Evolutionary conservation across 2,329 filamentous ascomycete genomes (phyloP).

Genomic region (Neopestalotiopsis clavispora): DNA sequence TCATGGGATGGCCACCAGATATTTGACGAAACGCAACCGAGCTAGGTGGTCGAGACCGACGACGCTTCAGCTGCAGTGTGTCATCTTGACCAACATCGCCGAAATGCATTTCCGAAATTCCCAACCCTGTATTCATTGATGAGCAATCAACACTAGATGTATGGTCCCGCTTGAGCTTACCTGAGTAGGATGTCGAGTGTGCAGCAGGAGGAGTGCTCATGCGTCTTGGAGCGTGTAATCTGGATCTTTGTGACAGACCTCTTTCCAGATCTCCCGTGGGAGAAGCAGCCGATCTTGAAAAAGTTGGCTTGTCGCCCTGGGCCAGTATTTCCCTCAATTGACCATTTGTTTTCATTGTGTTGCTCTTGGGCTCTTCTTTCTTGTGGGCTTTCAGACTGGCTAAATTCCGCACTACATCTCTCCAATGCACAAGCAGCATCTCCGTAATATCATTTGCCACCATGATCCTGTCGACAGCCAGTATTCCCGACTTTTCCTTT

Average conservation of each 20-base stretch:
- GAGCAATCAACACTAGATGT: neutral
- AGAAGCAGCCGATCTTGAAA: conserved; percentile 48
- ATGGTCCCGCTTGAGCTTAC: conserved; percentile 26
- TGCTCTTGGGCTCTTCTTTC: neutral
- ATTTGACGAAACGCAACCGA: conserved; percentile 23
- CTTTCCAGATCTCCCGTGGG: conserved; percentile 28
- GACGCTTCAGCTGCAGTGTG: conserved; percentile 22
- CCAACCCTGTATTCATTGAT: conserved; percentile 19
- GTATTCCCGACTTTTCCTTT: conserved; percentile 26
- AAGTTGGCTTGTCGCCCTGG: conserved; percentile 22
- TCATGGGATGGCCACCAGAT: conserved; percentile 21
- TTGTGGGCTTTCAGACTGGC: conserved; percentile 47
- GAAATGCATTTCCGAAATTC: conserved; percentile 15
- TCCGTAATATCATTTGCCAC: conserved; percentile 65
- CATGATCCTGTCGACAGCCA: conserved; percentile 59
- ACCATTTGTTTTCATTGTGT: neutral
- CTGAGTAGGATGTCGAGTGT: conserved; percentile 36
- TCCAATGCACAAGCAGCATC: conserved; percentile 71
- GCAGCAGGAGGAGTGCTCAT: conserved; percentile 32
- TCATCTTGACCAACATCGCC: conserved; percentile 15
- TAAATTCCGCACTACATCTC: conserved; percentile 66
- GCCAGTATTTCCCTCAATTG: neutral
- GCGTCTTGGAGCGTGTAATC: neutral
- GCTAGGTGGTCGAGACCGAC: conserved; percentile 22
- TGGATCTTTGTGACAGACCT: neutral